Evolutionary conservation across 192 early-diverging fungal species (phyloP), one percentile per base, ranked within the genome.

Genomic region (Backusella macrospora): DNA sequence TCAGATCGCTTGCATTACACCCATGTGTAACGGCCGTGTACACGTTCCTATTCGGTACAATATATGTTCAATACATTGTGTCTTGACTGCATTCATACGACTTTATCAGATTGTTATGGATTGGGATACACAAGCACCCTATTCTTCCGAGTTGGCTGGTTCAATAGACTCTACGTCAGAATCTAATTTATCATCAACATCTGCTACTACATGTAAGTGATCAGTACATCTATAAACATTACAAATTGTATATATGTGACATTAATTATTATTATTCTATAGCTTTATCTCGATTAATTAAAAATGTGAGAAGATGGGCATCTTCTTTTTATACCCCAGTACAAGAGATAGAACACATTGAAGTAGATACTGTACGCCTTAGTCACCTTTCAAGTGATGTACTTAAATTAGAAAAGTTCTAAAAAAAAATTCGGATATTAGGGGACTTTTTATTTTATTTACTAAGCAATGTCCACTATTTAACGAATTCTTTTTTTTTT

Each of bases 11-110:
- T 73, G 73, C 5, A 38, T 78, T 13, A 68, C 67, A 2, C 55
- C 67, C 9, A 47, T 78, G 43, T 73, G 76, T 18, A 73, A 78
- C 47, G 48, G 68, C 10, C 66, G 76, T 12, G 4, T 78, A 13
- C 52, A 73, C 26, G 66, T 78, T 14, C 72, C 76, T 10, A 65
- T 78, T 42, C 72, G 76, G 21, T 78, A 55, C 8, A 45, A 43
- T 16, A 40, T 78, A 46, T 78, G 76, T 44, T 78, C 76, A 6
- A 63, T 49, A n/a, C 21, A 68, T 1, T 78, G 76, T 37, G 65
- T 59, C 0, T 26, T 75, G 38, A 39, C n/a, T 15, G 16, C 47
- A 0, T 15, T 49, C 13, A 39, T 68, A 29, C 34, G 40, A 34
- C 16, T 75, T 39, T 40, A 75, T 40, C 46, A 49, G 8, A 45